These are phyloP conservation scores for Murraya paniculata DNA, from an alignment of 345 rosid genomes.

Conservation along the genomic window DNA sequence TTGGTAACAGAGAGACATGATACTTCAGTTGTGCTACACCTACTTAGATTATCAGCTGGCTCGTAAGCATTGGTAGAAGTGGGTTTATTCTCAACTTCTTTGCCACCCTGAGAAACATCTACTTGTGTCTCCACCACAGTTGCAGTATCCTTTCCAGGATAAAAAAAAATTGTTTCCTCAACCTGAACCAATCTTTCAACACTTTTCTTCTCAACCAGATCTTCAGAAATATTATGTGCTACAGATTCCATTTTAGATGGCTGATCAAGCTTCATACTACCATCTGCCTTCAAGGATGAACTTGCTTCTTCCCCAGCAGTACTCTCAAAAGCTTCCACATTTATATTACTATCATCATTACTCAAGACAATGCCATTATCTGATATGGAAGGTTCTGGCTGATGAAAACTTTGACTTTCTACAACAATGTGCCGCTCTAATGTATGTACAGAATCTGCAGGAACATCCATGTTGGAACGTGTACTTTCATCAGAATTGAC, in stretches of 20 bases:
- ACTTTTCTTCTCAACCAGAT: slow-evolving; percentile 20
- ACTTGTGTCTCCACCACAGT: slow-evolving; percentile 19
- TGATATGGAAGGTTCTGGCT: slow-evolving; percentile 30
- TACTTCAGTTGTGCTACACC: slow-evolving; percentile 19
- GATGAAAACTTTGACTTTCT: slow-evolving; percentile 22
- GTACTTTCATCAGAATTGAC: slow-evolving; percentile 37
- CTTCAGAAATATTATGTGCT: slow-evolving; percentile 26
- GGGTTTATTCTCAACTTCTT: slow-evolving; percentile 24
- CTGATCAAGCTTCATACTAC: slow-evolving; percentile 29
- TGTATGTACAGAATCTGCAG: slow-evolving; percentile 22
- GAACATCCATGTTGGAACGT: slow-evolving; percentile 19
- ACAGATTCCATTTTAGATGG: slow-evolving; percentile 27
- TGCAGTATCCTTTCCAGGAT: slow-evolving; percentile 29
- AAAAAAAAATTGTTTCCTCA: slow-evolving; percentile 29
- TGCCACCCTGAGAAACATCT: slow-evolving; percentile 22
- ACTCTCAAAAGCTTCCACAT: slow-evolving; percentile 23
- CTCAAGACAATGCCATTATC: slow-evolving; percentile 27
- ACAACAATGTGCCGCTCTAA: slow-evolving; percentile 21
- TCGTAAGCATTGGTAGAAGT: slow-evolving; percentile 27
- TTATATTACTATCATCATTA: slow-evolving; percentile 24
- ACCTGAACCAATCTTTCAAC: slow-evolving; percentile 21
- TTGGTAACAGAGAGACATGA: slow-evolving; percentile 27
- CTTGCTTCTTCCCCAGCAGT: slow-evolving; percentile 24
- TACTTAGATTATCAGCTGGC: slow-evolving; percentile 34
- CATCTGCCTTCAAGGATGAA: slow-evolving; percentile 31